Evolutionary conservation across 139 green algal genomes (phyloP), one percentile per base, ranked within the genome.

Genomic region (Chlorella sorokiniana): DNA sequence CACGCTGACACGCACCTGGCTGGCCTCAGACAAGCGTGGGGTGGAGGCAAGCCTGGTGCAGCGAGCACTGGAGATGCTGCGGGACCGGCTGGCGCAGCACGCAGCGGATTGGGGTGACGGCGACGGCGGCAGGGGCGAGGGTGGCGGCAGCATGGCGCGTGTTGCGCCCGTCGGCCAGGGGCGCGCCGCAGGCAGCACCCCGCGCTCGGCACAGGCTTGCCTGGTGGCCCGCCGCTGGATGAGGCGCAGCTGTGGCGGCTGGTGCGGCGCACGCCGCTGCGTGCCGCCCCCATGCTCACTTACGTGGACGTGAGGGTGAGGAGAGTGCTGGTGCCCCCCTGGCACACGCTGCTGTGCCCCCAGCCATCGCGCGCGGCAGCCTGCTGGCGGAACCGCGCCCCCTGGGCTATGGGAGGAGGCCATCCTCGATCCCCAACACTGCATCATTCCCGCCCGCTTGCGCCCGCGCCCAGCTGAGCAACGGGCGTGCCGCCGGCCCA

Each of bases 231-330:
- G 35, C 72, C 8, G 44, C 22, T 35, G 7, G 41, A 44, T 10
- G 42, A 61, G 29, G 65, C 54, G 54, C 38, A 10, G 54, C 38
- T 84, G 54, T 35, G 41, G 54, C 42, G 23, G 29, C 41, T 84
- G 63, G 33, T 69, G 40, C 52, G 59, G 29, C 31, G 20, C 18
- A 67, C 44, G 22, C n/a, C 25, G 22, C 29, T 79, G 78, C 65
- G 22, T 48, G 68, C 18, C 52, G 33, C 44, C 29, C 64, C 45
- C 5, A 10, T 37, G 35, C 6, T 77, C 38, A 83, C 56, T 4
- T 83, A 67, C 23, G 40, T 71, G 27, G 78, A 75, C 56, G 42
- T 77, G 37, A 82, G 67, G 64, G 67, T 45, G 54, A 81, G 74
- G 6, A 1, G n/a, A 29, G 14, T 1, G 14, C 1, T 8, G 10